These are phyloP conservation scores for Irineochytrium annulatum DNA, from an alignment of 192 early-diverging fungal genomes.

Conservation along the genomic window DNA sequence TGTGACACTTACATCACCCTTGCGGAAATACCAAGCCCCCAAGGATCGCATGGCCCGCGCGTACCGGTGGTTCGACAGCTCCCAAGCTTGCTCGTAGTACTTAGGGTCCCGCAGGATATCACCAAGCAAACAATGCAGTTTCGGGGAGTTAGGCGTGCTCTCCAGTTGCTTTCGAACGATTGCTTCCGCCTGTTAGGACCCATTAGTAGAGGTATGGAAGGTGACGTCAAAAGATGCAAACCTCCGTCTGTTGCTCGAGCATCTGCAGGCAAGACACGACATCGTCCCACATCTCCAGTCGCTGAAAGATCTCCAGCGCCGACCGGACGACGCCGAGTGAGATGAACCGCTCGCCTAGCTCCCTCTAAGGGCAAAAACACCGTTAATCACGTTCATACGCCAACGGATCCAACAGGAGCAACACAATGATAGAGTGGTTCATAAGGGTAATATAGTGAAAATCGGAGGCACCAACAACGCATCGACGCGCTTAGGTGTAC, in stretches of 20 bases:
- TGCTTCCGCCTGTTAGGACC: constrained; percentile 64
- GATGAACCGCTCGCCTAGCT: constrained; percentile 81
- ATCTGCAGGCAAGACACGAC: constrained; percentile 82
- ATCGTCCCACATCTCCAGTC: constrained; percentile 96
- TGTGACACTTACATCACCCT: constrained; percentile 39
- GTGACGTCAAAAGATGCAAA: neutral
- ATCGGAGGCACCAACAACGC: constrained; percentile 28
- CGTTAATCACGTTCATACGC: neutral
- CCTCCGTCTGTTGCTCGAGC: constrained; percentile 71
- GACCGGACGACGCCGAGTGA: constrained; percentile 83
- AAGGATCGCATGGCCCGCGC: constrained; percentile 94
- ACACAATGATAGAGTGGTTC: constrained; percentile 1
- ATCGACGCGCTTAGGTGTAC: constrained; percentile 21
- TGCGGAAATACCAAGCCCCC: constrained; percentile 74
- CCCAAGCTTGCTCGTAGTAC: constrained; percentile 86
- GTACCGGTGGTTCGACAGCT: constrained; percentile 72
- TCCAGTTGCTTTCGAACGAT: constrained; percentile 66
- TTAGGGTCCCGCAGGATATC: constrained; percentile 74
- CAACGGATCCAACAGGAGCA: constrained; percentile 7
- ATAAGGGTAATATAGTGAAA: constrained; percentile 27
- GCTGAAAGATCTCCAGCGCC: constrained; percentile 90
- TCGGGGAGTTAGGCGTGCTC: constrained; percentile 66
- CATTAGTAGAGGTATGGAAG: constrained; percentile 7
- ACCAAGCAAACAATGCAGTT: constrained; percentile 86
- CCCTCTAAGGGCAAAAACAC: constrained; percentile 40